phyloP scores from a whole-genome alignment of 257 asterid genomes.

The Scutellaria minor region DNA sequence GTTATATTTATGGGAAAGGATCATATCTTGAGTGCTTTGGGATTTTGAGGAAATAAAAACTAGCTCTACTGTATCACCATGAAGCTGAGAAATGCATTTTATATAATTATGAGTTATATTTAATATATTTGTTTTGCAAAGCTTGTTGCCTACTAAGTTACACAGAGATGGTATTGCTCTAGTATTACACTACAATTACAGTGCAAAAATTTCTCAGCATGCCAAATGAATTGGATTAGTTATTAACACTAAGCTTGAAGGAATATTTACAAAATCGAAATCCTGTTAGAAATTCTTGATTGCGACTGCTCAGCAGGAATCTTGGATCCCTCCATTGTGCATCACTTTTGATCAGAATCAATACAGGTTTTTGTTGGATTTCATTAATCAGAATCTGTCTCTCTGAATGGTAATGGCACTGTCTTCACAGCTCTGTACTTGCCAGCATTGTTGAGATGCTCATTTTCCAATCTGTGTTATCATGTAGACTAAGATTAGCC shows the following conservation, averaged over 20 bases:
- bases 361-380: not conserved
- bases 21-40: not conserved
- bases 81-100: not conserved
- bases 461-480: slow-evolving; percentile 71
- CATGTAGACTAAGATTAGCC: slow-evolving; percentile 10
- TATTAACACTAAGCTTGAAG: not conserved
- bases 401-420: slow-evolving; percentile 77
- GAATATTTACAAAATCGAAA: not conserved
- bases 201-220: not conserved
- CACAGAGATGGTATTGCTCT: not conserved
- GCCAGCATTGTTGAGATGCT: slow-evolving; percentile 76
- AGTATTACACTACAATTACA: not conserved
- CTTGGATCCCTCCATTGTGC: not conserved
- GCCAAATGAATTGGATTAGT: not conserved
- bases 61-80: slow-evolving; percentile 16
- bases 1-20: not conserved
- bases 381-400: slow-evolving; percentile 53
- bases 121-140: not conserved
- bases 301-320: not conserved
- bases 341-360: not conserved
- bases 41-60: slow-evolving; percentile 9
- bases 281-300: not conserved
- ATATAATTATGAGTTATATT: not conserved
- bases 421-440: slow-evolving; percentile 79
- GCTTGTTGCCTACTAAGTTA: too few species aligned